Base-by-base conservation (phyloP, 305 asterid species). In the Solanum hybrid region DNA sequence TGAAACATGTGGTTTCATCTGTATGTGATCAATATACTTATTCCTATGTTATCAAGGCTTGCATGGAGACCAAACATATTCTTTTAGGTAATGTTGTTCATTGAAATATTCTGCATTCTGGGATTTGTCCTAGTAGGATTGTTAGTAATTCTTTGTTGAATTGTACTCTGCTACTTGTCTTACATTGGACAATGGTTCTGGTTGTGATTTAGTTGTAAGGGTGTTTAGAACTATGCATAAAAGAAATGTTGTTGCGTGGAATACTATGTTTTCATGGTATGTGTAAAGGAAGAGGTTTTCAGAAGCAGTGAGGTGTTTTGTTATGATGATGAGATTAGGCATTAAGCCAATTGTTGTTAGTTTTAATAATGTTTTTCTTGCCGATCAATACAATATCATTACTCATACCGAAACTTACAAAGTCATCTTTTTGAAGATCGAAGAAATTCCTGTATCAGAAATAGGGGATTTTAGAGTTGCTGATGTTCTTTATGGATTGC, bases 1-100 rank as follows among this genome's bases (percentile, higher is more conserved):
- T 95, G 93, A 91, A 90, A 38, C 87, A 86, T 64, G 24, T 91
- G 37, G 86, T 89, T 85, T 93, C 89, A 24, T 66, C 84, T 34
- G 90, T 89, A 75, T 90, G 92, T 89, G 99, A 95, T 91, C 92
- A 94, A 29, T 96, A 97, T 79, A 97, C 99, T 75, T 95, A 93
- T 89, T 97, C 99, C 3, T 95, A 98, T 42, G 91, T 94, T 87
- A 94, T 97, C 81, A 97, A 97, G 93, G 99, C 99, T 38, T 96
- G 98, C 37, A 95, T 98, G 1, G 95, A 94, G 86, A 93, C 95
- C 56, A 95, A 91, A 93, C 91, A 46, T 87, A 86, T 95, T 85
- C 89, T 88, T 79, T 76, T 92, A 17, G 99, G 99, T 38, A 97
- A 95, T 92, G 94, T 97, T n/a, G 90, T 97, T 73, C 98, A 96